phyloP scores from a whole-genome alignment of 1,284 basidiomycete species.

The Abortiporus biennis region DNA sequence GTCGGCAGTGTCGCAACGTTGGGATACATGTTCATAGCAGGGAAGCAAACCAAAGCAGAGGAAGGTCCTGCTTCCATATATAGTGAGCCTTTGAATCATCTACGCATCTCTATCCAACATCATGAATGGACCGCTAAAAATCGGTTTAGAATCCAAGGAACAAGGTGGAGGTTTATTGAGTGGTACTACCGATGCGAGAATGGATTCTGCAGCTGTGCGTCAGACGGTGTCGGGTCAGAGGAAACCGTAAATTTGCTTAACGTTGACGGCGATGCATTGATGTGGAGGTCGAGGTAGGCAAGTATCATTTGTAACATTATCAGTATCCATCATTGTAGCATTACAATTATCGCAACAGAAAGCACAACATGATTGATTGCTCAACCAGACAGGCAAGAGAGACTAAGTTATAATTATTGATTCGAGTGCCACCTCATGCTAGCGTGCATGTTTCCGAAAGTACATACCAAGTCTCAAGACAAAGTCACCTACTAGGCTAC shows the following conservation, averaged over 20 bases:
- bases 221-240: conserved; percentile 8
- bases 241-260: conserved; percentile 2
- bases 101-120: not conserved
- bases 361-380: too few species aligned
- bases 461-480: too few species aligned
- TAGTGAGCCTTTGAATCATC: conserved; percentile 19
- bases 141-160: not conserved
- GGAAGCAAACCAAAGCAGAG: conserved; percentile 21
- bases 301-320: too few species aligned
- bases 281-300: too few species aligned
- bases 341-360: too few species aligned
- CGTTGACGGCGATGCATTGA: too few species aligned
- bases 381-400: too few species aligned
- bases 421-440: too few species aligned
- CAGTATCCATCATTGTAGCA: too few species aligned
- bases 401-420: too few species aligned
- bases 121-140: not conserved
- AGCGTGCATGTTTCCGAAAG: too few species aligned
- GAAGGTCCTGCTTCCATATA: conserved; percentile 21
- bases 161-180: conserved; percentile 11
- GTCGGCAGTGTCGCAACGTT: conserved; percentile 18
- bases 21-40: conserved; percentile 24
- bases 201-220: conserved; percentile 10
- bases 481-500: too few species aligned
- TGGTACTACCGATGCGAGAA: conserved; percentile 10